Percentiles rank a stretch among this genome's conserved stretches.
These are phyloP conservation scores for Quercus lobata DNA, from an alignment of 331 rosid genomes.

Conservation along the genomic window DNA sequence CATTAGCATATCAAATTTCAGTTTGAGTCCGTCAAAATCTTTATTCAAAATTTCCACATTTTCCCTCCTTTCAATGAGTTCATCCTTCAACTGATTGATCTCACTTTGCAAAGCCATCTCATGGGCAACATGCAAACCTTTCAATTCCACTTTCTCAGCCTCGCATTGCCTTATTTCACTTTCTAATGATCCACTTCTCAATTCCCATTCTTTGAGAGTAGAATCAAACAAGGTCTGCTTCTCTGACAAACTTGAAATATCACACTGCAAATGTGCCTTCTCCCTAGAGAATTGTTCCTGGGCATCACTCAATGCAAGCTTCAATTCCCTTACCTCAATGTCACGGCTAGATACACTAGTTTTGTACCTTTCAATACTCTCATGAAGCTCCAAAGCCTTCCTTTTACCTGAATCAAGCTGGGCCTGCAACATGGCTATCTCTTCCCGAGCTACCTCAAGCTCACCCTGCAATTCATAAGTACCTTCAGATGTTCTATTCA, in stretches of 20 bases:
- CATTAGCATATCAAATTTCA: constrained; percentile 48
- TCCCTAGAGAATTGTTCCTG: constrained; percentile 30
- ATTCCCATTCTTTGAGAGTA: constrained; percentile 30
- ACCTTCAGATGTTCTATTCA: constrained; percentile 4
- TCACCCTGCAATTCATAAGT: constrained; percentile 31
- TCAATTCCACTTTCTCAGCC: constrained; percentile 42
- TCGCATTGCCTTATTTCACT: constrained; percentile 27
- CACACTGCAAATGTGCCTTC: constrained; percentile 36
- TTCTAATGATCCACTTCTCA: constrained; percentile 26
- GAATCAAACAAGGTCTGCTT: constrained; percentile 20
- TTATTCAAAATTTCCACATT: constrained; percentile 47
- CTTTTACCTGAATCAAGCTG: constrained; percentile 35
- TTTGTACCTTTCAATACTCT: constrained; percentile 25
- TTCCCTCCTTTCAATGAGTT: constrained; percentile 33
- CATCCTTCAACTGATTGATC: constrained; percentile 44
- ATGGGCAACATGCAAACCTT: constrained; percentile 30
- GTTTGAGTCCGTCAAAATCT: constrained; percentile 51
- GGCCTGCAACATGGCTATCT: constrained; percentile 26
- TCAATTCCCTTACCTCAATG: constrained; percentile 38
- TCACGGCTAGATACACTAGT: constrained; percentile 30
- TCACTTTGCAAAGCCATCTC: constrained; percentile 46
- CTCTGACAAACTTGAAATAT: constrained; percentile 32
- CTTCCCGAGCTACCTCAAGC: constrained; percentile 36
- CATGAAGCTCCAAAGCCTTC: constrained; percentile 34
- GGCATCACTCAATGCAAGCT: constrained; percentile 27